Evolutionary conservation across 148 eudicot genomes (phyloP).

Genomic region (Polygonum maritimum): DNA sequence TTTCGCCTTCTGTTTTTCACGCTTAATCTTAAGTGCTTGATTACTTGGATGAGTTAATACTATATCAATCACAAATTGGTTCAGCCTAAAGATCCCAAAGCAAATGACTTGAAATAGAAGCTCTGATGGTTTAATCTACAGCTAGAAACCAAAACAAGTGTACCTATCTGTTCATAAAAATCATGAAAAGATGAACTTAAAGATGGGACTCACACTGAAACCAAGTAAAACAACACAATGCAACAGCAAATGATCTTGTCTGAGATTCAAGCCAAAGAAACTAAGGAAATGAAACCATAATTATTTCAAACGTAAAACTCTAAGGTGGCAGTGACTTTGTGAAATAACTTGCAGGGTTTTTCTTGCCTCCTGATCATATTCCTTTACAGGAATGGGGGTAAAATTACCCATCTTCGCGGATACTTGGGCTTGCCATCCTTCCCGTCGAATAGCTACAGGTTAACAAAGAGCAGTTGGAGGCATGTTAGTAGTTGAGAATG

Average conservation of each 20-base stretch:
- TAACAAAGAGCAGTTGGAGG: neutral
- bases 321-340: neutral
- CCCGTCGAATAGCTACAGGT: conserved; percentile 80
- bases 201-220: neutral
- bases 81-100: neutral
- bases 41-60: too few relatives aligned
- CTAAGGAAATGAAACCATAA: neutral
- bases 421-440: conserved; percentile 94
- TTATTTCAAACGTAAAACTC: neutral
- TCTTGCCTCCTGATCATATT: conserved; percentile 5
- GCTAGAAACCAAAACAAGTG: neutral
- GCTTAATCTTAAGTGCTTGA: too few relatives aligned
- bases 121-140: neutral
- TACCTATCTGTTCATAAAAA: neutral
- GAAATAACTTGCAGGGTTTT: neutral
- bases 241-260: neutral
- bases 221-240: neutral
- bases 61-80: too few relatives aligned
- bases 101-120: neutral
- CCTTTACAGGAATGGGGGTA: conserved; percentile 80
- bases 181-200: neutral
- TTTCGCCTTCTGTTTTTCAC: too few relatives aligned
- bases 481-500: neutral
- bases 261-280: neutral
- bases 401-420: conserved; percentile 91